Conservation (phyloP, 495 filamentous ascomycete species). For the Margaritispora aquatica region DNA sequence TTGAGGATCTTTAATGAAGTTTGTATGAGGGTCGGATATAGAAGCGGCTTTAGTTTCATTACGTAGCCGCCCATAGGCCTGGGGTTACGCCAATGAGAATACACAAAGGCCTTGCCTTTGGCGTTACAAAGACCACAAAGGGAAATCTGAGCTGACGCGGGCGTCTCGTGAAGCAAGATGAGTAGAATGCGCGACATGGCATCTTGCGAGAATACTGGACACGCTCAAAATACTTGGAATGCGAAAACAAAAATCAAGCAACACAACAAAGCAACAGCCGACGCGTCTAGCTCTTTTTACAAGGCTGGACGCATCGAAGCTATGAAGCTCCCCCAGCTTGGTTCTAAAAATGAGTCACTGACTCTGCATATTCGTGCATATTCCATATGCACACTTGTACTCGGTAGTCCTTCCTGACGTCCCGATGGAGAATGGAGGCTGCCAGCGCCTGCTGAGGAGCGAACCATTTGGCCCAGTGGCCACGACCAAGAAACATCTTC, state of each 20-base stretch:
- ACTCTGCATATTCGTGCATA: constrained; percentile 1
- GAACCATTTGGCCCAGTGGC: constrained; percentile 23
- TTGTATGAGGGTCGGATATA: neutral
- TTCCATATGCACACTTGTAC: neutral
- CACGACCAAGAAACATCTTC: constrained; percentile 26
- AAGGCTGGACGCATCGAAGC: constrained; percentile 3
- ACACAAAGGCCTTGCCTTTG: neutral
- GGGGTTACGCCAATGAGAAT: neutral
- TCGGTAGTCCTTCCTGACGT: neutral
- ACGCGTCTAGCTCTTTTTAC: constrained; percentile 14
- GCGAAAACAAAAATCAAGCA: neutral
- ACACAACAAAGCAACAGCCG: constrained; percentile 3
- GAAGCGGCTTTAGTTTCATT: constrained; percentile 21
- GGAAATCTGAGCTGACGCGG: constrained; percentile 19
- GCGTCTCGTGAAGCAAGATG: constrained; percentile 16
- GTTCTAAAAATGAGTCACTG: constrained; percentile 22
- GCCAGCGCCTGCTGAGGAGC: constrained; percentile 18
- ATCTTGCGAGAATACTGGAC: neutral
- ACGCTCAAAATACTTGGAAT: no score
- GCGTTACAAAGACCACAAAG: neutral
- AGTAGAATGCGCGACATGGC: neutral
- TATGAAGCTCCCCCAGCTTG: neutral
- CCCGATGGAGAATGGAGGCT: constrained; percentile 2
- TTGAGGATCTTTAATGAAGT: constrained; percentile 1
- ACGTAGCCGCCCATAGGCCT: constrained; percentile 10